Base-by-base conservation (phyloP, 129 eudicot species). In the Arctium minus region DNA sequence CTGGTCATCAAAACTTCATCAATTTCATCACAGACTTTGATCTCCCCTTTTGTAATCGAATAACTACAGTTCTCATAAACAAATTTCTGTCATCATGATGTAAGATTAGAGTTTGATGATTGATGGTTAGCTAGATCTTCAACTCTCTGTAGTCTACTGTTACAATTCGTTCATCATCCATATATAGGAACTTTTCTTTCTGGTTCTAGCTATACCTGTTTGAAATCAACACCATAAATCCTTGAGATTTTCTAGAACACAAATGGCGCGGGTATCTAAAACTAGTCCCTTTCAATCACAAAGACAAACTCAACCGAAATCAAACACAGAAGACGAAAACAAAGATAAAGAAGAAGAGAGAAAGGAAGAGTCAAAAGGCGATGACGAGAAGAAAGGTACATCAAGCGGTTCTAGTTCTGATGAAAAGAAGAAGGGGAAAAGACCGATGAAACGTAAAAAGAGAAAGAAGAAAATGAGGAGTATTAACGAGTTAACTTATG, bases 241-340 rank as follows among this genome's bases (percentile, higher is more conserved):
- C 42, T 64, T 32, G 48, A 74, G 67, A 40, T 17, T 50, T 29
- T 40, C 33, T 32, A 13, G 40, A 79, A 1, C 5, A 68, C 77
- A 82, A 75, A 83, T 83, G 86, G 27, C 29, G 5, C 13, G 76
- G 48, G 76, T 40, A 37, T 72, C 76, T 3, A 72, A 72, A 72
- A 4, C 15, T 36, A 44, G 42, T 35, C 53, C 53, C 29, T 36
- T 7, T 69, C 44, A 77, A 77, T 40, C 67, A 50, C 60, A 35
- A 50, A 70, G 50, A 27, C 72, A 83, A 40, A 69, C 76, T 10
- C 56, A 72, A 6, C 62, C 12, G 3, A 53, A 72, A 12, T 46
- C 70, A 72, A 83, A 83, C 67, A 56, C 67, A 56, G 29, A 17
- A 30, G 62, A 10, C 6, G 50, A 72, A 72, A 72, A 3, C 8